Conservation (phyloP, 2,329 filamentous ascomycete genomes). For the Trichoderma simmonsii region DNA sequence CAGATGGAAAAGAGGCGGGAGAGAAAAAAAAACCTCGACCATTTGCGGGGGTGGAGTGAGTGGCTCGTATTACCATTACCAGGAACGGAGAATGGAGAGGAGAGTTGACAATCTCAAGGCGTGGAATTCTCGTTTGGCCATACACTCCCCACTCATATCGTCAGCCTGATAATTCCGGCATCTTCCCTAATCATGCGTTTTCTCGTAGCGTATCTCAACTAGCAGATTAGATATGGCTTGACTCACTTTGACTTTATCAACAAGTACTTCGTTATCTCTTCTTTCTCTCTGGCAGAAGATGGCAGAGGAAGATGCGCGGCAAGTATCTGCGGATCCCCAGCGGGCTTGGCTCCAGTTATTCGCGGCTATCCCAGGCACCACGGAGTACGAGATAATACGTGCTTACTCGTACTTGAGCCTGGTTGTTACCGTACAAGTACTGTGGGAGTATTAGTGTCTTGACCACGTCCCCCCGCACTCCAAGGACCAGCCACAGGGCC, state of each 20-base stretch:
- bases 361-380: neutral
- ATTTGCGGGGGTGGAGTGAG: neutral
- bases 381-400: neutral
- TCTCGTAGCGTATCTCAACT: too few relatives aligned
- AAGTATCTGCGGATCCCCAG: neutral
- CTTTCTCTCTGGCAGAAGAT: neutral
- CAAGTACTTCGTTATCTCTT: neutral
- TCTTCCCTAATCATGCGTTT: neutral
- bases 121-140: neutral
- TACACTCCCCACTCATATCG: neutral
- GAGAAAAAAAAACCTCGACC: neutral
- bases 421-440: neutral
- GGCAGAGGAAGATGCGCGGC: neutral
- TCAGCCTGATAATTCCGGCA: neutral
- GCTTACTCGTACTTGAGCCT: neutral
- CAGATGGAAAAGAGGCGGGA: neutral
- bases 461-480: neutral
- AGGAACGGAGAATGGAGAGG: neutral
- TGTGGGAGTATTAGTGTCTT: neutral
- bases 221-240: neutral
- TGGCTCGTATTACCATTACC: neutral
- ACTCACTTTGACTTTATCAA: neutral
- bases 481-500: neutral
- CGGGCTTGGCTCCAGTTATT: neutral
- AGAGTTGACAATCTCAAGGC: neutral